Evolutionary conservation across 345 rosid genomes (phyloP).

Genomic region (Geranium rotundifolium): DNA sequence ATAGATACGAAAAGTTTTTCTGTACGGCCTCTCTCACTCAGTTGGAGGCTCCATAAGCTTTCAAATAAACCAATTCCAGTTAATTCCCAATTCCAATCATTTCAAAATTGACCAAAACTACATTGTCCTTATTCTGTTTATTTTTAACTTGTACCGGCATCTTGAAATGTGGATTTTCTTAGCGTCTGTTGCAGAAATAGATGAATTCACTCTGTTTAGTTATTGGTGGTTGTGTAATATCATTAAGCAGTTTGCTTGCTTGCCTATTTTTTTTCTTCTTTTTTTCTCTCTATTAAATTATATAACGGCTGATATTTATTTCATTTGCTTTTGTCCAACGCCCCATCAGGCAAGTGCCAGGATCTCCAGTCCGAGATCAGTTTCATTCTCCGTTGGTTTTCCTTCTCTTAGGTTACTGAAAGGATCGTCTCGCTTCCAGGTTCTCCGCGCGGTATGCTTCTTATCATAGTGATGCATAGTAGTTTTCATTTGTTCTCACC

Average conservation of each 20-base stretch:
- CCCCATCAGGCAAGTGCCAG: conserved; percentile 23
- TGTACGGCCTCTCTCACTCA: not conserved
- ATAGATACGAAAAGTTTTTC: too few species aligned
- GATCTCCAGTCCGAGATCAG: conserved; percentile 22
- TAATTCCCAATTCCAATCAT: not conserved
- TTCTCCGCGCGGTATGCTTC: conserved; percentile 38
- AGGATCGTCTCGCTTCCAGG: conserved; percentile 16
- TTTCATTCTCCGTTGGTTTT: conserved; percentile 24
- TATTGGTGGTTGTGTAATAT: too few species aligned
- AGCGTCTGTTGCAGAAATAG: too few species aligned
- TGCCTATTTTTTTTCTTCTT: not conserved
- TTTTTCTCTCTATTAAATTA: not conserved
- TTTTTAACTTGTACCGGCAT: too few species aligned
- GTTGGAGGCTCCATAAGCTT: not conserved
- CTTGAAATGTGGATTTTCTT: too few species aligned
- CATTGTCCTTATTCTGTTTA: too few species aligned
- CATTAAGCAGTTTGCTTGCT: too few species aligned
- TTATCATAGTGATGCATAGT: not conserved
- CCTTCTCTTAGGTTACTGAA: conserved; percentile 25
- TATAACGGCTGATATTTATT: not conserved
- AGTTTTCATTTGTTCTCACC: not conserved
- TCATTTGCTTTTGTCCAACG: not conserved
- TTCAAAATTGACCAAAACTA: not conserved
- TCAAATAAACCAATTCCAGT: not conserved
- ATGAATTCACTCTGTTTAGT: too few species aligned